These are phyloP conservation scores for Monilinia vaccinii-corymbosi DNA, from an alignment of 2,329 filamentous ascomycete species.

Conservation along the genomic window DNA sequence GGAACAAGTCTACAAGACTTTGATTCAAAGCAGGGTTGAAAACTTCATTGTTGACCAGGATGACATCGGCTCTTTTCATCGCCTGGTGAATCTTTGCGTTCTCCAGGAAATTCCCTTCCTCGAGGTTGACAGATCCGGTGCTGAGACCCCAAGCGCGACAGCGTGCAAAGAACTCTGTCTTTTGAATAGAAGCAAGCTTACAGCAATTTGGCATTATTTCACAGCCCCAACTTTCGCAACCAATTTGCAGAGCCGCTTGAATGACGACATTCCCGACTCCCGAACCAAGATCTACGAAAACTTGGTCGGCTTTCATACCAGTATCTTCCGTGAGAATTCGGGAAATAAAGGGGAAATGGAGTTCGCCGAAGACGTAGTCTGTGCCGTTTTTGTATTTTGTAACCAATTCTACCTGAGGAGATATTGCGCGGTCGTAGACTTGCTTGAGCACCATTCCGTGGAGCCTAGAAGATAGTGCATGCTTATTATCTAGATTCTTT, in stretches of 20 bases:
- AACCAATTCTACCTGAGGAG: constrained; percentile 75
- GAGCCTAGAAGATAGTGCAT: constrained; percentile 60
- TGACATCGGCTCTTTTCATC: constrained; percentile 81
- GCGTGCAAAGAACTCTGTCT: constrained; percentile 73
- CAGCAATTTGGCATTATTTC: constrained; percentile 93
- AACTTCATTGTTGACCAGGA: constrained; percentile 96
- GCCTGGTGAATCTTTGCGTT: constrained; percentile 61
- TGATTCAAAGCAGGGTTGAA: constrained; percentile 86
- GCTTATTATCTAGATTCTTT: constrained; percentile 59
- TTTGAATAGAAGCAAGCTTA: constrained; percentile 70
- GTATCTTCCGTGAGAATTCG: constrained; percentile 65
- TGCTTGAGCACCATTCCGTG: constrained; percentile 78
- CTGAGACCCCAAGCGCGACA: constrained; percentile 83
- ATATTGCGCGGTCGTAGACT: constrained; percentile 86
- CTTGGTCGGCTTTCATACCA: constrained; percentile 68
- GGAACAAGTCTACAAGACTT: constrained; percentile 75
- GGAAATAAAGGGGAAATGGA: constrained; percentile 75
- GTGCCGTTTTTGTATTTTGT: constrained; percentile 81
- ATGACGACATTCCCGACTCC: constrained; percentile 94
- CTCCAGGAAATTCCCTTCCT: constrained; percentile 75
- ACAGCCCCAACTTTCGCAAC: constrained; percentile 91
- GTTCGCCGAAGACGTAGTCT: constrained; percentile 91
- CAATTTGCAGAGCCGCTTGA: constrained; percentile 86
- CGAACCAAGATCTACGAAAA: constrained; percentile 91
- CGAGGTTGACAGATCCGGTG: constrained; percentile 69